A percentile compares a stretch with the other conserved stretches of the same genome.
These are phyloP conservation scores for Aureobasidium sp. DNA, from an alignment of 2,329 filamentous ascomycete species.

Conservation along the genomic window DNA sequence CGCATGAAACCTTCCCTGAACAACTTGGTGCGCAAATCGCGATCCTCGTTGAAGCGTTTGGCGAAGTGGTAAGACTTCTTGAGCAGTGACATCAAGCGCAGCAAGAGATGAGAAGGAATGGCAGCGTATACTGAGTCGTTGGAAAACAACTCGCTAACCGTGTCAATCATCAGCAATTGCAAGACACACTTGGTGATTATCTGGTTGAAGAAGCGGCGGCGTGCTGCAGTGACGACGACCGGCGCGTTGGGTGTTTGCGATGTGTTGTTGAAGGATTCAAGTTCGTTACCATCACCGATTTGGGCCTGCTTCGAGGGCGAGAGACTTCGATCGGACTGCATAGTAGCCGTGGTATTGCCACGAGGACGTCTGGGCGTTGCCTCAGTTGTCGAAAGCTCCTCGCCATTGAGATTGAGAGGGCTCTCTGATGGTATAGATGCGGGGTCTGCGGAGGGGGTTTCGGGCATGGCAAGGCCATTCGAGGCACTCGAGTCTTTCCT, in stretches of 20 bases:
- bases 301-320: slow-evolving; percentile 9
- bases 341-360: slow-evolving; percentile 3
- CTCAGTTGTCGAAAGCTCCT: not conserved
- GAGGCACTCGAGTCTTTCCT: slow-evolving; percentile 16
- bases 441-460: slow-evolving; percentile 29
- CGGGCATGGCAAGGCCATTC: slow-evolving; percentile 26
- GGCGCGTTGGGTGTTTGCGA: slow-evolving; percentile 85
- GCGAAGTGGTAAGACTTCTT: slow-evolving; percentile 97
- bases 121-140: slow-evolving; percentile 91
- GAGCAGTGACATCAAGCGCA: slow-evolving; percentile 85
- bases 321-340: slow-evolving; percentile 4
- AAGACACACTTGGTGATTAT: slow-evolving; percentile 98
- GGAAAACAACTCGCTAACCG: slow-evolving; percentile 95
- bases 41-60: slow-evolving; percentile 94
- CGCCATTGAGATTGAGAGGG: slow-evolving; percentile 36
- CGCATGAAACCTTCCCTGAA: slow-evolving; percentile 99
- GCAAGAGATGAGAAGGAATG: slow-evolving; percentile 81
- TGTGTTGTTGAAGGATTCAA: slow-evolving; percentile 84
- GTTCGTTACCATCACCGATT: slow-evolving; percentile 29
- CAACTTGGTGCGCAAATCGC: slow-evolving; percentile 84
- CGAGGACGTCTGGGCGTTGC: slow-evolving; percentile 2
- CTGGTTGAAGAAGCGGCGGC: slow-evolving; percentile 93
- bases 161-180: slow-evolving; percentile 98
- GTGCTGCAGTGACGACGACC: slow-evolving; percentile 83
- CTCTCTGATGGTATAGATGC: slow-evolving; percentile 31